Conservation (phyloP, 108 stramenopile species). For the Ochromonas danica region DNA sequence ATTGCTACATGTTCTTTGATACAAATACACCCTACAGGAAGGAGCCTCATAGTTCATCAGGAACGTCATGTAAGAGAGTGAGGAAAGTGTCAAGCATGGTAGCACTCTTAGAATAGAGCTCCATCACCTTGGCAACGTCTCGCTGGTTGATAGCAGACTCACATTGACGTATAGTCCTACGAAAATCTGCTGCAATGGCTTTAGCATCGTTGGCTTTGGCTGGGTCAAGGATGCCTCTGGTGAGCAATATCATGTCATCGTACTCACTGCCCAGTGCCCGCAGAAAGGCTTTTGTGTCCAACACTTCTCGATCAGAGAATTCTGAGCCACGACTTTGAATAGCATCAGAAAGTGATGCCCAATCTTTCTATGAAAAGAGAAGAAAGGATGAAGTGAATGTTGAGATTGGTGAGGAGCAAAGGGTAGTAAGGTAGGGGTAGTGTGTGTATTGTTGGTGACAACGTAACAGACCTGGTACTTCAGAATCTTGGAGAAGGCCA, state of each 20-base stretch:
- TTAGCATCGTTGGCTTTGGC: not conserved
- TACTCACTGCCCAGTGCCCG: not conserved
- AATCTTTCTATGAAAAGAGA: constrained; percentile 2
- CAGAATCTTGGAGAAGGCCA: not conserved
- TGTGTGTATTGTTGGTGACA: not conserved
- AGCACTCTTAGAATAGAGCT: not conserved
- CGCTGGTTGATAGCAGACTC: not conserved
- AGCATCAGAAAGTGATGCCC: not conserved
- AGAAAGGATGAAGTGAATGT: no score
- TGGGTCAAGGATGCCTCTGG: not conserved
- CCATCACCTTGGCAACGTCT: not conserved
- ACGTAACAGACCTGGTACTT: not conserved
- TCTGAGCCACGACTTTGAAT: not conserved
- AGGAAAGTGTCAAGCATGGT: not conserved
- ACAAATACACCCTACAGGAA: not conserved
- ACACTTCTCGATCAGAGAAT: not conserved
- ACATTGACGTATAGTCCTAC: not conserved
- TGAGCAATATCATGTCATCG: not conserved
- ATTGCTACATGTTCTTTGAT: not conserved
- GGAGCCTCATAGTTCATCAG: not conserved
- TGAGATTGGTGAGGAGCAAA: not conserved
- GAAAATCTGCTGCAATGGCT: not conserved
- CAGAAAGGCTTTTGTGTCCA: not conserved
- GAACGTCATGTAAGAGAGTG: not conserved
- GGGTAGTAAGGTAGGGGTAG: not conserved